Base-by-base conservation (phyloP, 2,329 filamentous ascomycete genomes). In the Ophiostoma piceae region DNA sequence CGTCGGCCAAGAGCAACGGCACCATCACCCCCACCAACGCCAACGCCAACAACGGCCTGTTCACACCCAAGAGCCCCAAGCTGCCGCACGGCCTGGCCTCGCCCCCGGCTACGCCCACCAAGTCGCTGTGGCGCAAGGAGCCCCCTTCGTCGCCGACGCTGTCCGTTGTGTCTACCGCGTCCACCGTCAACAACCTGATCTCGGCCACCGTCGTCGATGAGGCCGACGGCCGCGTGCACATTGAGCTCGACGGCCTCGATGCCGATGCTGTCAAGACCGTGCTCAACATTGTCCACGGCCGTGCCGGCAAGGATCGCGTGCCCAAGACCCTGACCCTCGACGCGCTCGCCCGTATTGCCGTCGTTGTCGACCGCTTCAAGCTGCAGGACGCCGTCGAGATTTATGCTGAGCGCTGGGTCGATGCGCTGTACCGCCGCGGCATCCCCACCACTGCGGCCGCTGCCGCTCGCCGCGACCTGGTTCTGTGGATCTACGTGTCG, bases 231-330 rank as follows among this genome's bases (percentile, higher is more conserved):
- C 75, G 78, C 62, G 68, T 77, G 6, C 77, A 79, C 68, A 69
- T 79, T 7, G 71, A 69, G 3, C 71, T 79, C 6, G 75, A 74
- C 3, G 75, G 75, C 19, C 77, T 78, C 69, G 78, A 84, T 68
- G 73, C 76, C 3, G 75, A 79, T 7, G 80, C 81, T 0, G 74
- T 78, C 9, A 78, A 80, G 22, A 69, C 84, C 0, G 69, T 83
- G 8, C 74, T 84, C 66, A 79, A 82, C 70, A 79, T 82, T n/a
- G 75, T 85, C 11, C 83, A 85, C 74, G 77, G 79, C 67, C 78
- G 78, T 3, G 76, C 78, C 67, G 77, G 78, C 5, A 78, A 77
- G 16, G 72, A 76, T n/a, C 77, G 79, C 60, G 77, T 84, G 16
- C 81, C 82, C 0, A 75, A 74, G 54, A 66, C 71, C 0, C 71